A percentile compares a stretch with the other conserved stretches of the same genome.
Evolutionary conservation across 2,329 filamentous ascomycete species (phyloP).

Genomic region (Chalara sp.): DNA sequence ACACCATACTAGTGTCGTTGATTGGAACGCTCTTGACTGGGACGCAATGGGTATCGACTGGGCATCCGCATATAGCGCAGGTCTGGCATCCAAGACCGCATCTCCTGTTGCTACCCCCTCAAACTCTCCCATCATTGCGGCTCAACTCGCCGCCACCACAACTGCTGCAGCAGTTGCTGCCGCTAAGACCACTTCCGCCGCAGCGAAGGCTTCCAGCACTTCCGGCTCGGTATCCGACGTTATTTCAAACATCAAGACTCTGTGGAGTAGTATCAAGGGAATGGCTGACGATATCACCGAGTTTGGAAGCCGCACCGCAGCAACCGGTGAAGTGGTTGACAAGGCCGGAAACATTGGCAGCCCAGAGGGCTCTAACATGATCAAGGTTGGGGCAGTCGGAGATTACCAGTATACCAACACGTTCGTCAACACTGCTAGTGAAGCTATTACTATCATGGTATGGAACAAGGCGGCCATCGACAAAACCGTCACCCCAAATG

Average conservation of each 20-base stretch:
- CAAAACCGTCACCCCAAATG: too few species aligned
- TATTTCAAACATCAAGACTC: background rate
- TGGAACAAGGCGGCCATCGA: conserved; percentile 29
- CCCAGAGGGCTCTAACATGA: conserved; percentile 25
- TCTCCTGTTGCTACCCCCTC: background rate
- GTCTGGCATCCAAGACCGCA: conserved; percentile 5
- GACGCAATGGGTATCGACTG: conserved; percentile 22
- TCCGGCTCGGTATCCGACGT: conserved; percentile 1
- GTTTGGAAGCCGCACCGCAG: too few species aligned
- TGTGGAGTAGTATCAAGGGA: conserved; percentile 17
- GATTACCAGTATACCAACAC: conserved; percentile 20
- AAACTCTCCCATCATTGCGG: background rate
- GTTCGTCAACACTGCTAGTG: conserved; percentile 18
- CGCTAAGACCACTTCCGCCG: conserved; percentile 2
- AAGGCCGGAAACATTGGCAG: too few species aligned
- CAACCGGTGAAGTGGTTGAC: too few species aligned
- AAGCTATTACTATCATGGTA: conserved; percentile 18
- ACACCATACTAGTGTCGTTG: conserved; percentile 4
- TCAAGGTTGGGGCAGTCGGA: conserved; percentile 14
- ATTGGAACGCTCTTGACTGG: conserved; percentile 21
- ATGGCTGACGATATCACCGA: conserved; percentile 13
- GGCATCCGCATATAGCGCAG: conserved; percentile 18
- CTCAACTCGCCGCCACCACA: background rate
- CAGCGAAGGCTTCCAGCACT: background rate
- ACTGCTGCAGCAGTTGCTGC: conserved; percentile 2